Percentiles rank a stretch among this genome's conserved stretches.
These are phyloP conservation scores for Colletotrichum noveboracense DNA, from an alignment of 2,329 filamentous ascomycete species.

Conservation along the genomic window DNA sequence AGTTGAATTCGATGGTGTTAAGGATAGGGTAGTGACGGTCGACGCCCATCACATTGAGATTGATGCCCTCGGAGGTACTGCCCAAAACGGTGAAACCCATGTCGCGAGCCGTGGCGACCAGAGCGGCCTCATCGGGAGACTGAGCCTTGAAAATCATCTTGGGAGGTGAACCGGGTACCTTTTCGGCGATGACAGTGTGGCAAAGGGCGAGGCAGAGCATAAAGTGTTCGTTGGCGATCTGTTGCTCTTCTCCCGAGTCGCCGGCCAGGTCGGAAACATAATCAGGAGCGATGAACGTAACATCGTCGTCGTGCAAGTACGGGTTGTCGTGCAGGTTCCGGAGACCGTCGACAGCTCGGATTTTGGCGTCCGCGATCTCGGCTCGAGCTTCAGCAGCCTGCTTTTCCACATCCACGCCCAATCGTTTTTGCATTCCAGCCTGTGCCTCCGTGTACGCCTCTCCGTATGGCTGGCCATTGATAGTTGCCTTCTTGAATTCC, in stretches of 20 bases:
- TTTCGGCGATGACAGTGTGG: conserved; percentile 94
- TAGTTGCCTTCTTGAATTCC: conserved; percentile 99
- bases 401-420: conserved; percentile 85
- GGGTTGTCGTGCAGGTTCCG: conserved; percentile 85
- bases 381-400: conserved; percentile 74
- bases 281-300: conserved; percentile 92
- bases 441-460: conserved; percentile 98
- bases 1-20: conserved; percentile 98
- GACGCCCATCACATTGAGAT: conserved; percentile 85
- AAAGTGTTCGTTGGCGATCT: conserved; percentile 81
- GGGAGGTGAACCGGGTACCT: conserved; percentile 85
- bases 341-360: conserved; percentile 73
- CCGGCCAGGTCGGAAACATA: conserved; percentile 85
- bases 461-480: conserved; percentile 95
- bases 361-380: conserved; percentile 81
- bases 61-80: conserved; percentile 78
- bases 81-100: conserved; percentile 94
- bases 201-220: conserved; percentile 97
- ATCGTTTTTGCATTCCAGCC: conserved; percentile 91
- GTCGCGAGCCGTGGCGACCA: conserved; percentile 93
- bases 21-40: conserved; percentile 86
- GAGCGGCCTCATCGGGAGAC: conserved; percentile 92
- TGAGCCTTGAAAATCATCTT: conserved; percentile 96
- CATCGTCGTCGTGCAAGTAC: conserved; percentile 85
- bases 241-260: conserved; percentile 77